Evolutionary conservation across 2,329 filamentous ascomycete genomes (phyloP).

Genomic region (Colletotrichum nymphaeae): DNA sequence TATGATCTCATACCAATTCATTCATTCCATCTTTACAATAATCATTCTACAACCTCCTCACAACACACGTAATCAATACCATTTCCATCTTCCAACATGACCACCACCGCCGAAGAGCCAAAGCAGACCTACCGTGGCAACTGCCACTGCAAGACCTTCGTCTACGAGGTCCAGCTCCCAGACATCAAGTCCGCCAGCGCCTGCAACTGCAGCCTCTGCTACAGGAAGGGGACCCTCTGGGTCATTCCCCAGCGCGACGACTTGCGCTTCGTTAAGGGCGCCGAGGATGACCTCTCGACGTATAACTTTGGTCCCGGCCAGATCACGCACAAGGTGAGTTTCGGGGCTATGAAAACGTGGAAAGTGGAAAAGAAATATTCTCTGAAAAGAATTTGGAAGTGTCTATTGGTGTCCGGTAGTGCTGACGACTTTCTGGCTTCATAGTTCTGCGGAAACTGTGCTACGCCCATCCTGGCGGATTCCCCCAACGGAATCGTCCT

Average conservation of each 20-base stretch:
- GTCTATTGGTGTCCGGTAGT: background rate
- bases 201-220: constrained; percentile 77
- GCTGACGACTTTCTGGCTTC: too few relatives aligned
- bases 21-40: background rate
- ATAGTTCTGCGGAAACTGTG: constrained; percentile 65
- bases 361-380: background rate
- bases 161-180: constrained; percentile 63
- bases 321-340: constrained; percentile 55
- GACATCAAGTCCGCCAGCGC: constrained; percentile 66
- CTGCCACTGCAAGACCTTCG: constrained; percentile 67
- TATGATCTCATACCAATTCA: background rate
- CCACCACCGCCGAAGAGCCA: background rate
- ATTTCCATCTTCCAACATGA: background rate
- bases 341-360: background rate
- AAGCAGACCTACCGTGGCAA: constrained; percentile 62
- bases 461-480: constrained; percentile 52
- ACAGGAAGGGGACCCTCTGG: constrained; percentile 59
- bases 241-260: constrained; percentile 43
- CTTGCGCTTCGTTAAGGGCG: constrained; percentile 61
- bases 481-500: constrained; percentile 46
- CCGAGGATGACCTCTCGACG: constrained; percentile 49
- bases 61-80: background rate
- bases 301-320: constrained; percentile 57
- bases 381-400: background rate
- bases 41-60: background rate